Base-by-base conservation (phyloP, 1,139 yeast species). In the Fermentozyma sake region DNA sequence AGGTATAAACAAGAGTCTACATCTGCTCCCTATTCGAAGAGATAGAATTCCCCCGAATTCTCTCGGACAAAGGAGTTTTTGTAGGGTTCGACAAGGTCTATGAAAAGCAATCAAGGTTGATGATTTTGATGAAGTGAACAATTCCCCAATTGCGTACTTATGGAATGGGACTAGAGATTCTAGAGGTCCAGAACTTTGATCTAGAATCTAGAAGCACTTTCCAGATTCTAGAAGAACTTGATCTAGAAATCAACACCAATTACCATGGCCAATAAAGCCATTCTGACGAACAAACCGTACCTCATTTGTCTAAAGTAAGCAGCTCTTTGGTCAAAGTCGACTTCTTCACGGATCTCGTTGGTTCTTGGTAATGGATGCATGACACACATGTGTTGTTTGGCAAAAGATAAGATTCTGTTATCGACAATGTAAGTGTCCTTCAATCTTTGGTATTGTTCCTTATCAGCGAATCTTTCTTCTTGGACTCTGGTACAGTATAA, bases 261-360 rank as follows among this genome's bases (percentile, higher is more conserved):
- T 41, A 93, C 98, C 94, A 91, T 83, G 36, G 97, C 96, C 57
- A 93, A 73, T 43, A 93, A 68, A 12, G 98, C 98, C 99, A 93
- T 93, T 74, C 99, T 86, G 31, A 93, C 95, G 55, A 79, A 93
- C 60, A 93, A 72, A 37, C 99, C 99, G 55, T 91, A 91, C 62
- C 93, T 82, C 97, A 91, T 91, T 71, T 89, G 97, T 76, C 98
- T 84, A 72, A 91, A 91, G 69, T 91, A 91, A 37, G 97, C 97
- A 42, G 98, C 97, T 61, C 98, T 83, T 61, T 89, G 96, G 61
- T 93, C 99, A 52, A 89, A 91, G 61, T 93, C 99, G 48, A 93
- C 97, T 67, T 93, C 98, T 64, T 87, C 97, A 52, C 85, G 82
- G 46, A 93, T 89, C 67, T 93, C 99, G 48, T 78, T 82, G 43